Percentiles rank a stretch among this genome's conserved stretches.
These are phyloP conservation scores for Phytomonas sp. DNA, from an alignment of 208 protist species.

Conservation along the genomic window DNA sequence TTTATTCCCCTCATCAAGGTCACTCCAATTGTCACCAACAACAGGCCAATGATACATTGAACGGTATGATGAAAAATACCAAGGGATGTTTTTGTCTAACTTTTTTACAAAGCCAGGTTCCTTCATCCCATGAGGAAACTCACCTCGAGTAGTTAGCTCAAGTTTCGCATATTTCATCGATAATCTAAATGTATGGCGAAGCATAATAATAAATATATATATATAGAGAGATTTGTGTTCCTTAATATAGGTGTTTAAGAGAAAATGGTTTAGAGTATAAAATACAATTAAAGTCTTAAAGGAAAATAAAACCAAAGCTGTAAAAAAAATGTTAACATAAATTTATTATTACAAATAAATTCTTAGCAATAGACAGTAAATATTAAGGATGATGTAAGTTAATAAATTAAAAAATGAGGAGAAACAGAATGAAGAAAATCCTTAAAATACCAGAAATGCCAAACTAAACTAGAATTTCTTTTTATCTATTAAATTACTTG, in stretches of 20 bases:
- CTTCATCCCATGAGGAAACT: constrained; percentile 89
- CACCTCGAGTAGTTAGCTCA: constrained; percentile 75
- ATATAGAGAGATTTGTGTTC: constrained; percentile 3
- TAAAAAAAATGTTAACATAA: not conserved
- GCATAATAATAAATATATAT: constrained; percentile 25
- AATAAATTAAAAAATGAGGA: too few species aligned
- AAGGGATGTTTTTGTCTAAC: constrained; percentile 86
- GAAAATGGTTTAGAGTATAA: constrained; percentile 13
- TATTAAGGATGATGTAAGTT: too few species aligned
- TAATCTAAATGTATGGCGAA: constrained; percentile 19
- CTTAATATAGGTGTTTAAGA: constrained; percentile 9
- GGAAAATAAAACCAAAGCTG: not conserved
- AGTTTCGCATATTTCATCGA: constrained; percentile 84
- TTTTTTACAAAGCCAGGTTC: constrained; percentile 84
- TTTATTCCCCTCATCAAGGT: constrained; percentile 76
- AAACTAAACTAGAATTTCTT: too few species aligned
- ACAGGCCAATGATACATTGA: constrained; percentile 88
- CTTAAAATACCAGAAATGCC: too few species aligned
- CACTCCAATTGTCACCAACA: constrained; percentile 81
- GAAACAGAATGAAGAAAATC: too few species aligned
- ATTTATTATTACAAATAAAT: not conserved
- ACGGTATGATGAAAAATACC: constrained; percentile 86
- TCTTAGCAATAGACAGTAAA: constrained; percentile 3
- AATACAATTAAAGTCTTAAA: constrained; percentile 14
- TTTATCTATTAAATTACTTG: too few species aligned